These are phyloP conservation scores for Rauvolfia tetraphylla DNA, from an alignment of 257 asterid species.

Conservation along the genomic window DNA sequence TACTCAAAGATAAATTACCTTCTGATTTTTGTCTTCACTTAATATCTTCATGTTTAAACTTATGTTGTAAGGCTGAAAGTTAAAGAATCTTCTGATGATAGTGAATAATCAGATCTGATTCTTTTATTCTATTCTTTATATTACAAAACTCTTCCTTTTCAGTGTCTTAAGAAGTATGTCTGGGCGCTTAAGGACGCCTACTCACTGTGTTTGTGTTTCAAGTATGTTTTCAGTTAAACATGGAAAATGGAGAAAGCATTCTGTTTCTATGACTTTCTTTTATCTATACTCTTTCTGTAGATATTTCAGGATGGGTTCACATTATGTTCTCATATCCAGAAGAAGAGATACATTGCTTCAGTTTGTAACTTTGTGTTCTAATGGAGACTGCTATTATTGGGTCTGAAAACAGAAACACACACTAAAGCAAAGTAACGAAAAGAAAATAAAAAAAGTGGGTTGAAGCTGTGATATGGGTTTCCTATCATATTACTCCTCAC, in stretches of 20 bases:
- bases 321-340: not conserved
- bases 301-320: not conserved
- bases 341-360: not conserved
- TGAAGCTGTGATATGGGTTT: not conserved
- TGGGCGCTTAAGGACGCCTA: not conserved
- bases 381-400: not conserved
- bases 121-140: not conserved
- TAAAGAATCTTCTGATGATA: not conserved
- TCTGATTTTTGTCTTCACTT: not conserved
- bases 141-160: not conserved
- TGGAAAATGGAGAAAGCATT: not conserved
- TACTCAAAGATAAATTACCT: not conserved
- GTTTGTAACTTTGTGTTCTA: not conserved
- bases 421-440: not conserved
- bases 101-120: no score
- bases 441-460: not conserved
- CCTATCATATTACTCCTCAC: not conserved
- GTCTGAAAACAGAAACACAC: not conserved
- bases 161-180: not conserved
- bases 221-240: not conserved
- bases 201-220: not conserved
- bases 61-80: not conserved
- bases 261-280: not conserved
- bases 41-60: not conserved
- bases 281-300: not conserved